These are phyloP conservation scores for Corrigiola litoralis DNA, from an alignment of 179 eudicot species.

Conservation along the genomic window DNA sequence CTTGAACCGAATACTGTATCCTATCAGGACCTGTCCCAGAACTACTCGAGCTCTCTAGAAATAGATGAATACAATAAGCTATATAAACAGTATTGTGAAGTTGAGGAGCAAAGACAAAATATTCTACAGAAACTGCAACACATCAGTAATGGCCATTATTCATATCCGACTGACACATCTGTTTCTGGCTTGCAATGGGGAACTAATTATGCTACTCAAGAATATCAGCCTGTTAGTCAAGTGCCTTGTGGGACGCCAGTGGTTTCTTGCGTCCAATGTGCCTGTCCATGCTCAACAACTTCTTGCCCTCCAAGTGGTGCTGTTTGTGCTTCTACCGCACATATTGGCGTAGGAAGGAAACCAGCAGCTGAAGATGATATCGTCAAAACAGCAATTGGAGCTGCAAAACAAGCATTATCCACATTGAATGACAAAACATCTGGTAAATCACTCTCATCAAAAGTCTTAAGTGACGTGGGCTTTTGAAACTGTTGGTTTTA, in stretches of 20 bases:
- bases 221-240: constrained; percentile 41
- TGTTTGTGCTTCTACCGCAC: constrained; percentile 23
- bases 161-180: constrained; percentile 29
- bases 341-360: constrained; percentile 24
- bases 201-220: constrained; percentile 34
- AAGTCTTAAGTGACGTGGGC: background rate
- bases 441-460: constrained; percentile 23
- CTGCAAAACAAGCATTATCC: constrained; percentile 66
- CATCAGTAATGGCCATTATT: constrained; percentile 38
- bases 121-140: constrained; percentile 67
- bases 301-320: constrained; percentile 35
- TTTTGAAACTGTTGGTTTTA: background rate
- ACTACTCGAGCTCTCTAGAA: constrained; percentile 27
- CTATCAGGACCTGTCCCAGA: constrained; percentile 26
- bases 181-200: constrained; percentile 32
- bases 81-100: constrained; percentile 58
- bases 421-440: constrained; percentile 35
- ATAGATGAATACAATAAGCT: constrained; percentile 53
- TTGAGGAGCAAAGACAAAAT: constrained; percentile 74
- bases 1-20: constrained; percentile 23
- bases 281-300: constrained; percentile 43
- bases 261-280: constrained; percentile 49
- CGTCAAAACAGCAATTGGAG: constrained; percentile 55
- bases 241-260: constrained; percentile 31
- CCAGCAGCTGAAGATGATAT: constrained; percentile 37